phyloP scores from a whole-genome alignment of 179 eudicot genomes.

The Corrigiola litoralis region DNA sequence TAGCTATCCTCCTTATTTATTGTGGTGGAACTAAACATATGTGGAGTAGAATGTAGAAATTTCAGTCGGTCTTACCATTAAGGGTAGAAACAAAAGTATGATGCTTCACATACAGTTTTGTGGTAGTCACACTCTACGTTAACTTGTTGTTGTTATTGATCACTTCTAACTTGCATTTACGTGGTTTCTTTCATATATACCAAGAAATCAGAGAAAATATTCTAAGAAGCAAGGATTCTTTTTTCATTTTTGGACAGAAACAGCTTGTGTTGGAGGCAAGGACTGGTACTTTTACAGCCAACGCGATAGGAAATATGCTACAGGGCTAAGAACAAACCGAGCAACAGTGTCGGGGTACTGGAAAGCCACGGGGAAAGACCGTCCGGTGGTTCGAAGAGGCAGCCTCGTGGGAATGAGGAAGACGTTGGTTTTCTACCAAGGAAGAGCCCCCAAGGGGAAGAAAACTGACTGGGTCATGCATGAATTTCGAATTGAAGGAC shows the following conservation, averaged over 20 bases:
- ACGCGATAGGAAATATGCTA: conserved; percentile 81
- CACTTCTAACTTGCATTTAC: too few relatives aligned
- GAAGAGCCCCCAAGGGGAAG: conserved; percentile 89
- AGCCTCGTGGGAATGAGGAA: conserved; percentile 82
- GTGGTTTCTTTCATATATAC: too few relatives aligned
- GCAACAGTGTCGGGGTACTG: conserved; percentile 88
- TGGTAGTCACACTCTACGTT: too few relatives aligned
- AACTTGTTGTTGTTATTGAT: too few relatives aligned
- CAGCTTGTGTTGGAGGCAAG: conserved; percentile 80
- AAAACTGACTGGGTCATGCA: conserved; percentile 97
- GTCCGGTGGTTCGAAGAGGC: conserved; percentile 41
- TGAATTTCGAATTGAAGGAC: conserved; percentile 77
- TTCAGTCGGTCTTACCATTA: too few relatives aligned
- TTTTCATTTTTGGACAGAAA: conserved; percentile 29
- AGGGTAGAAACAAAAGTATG: too few relatives aligned
- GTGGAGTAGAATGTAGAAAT: too few relatives aligned
- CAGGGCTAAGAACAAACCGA: conserved; percentile 79
- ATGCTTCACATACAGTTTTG: too few relatives aligned
- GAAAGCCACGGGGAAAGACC: conserved; percentile 97
- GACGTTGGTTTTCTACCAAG: conserved; percentile 85
- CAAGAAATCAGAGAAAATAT: too few relatives aligned
- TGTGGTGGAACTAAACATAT: too few relatives aligned
- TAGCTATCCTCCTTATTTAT: too few relatives aligned
- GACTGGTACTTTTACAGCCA: conserved; percentile 95
- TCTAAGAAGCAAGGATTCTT: too few relatives aligned